Percentiles rank a stretch among this genome's conserved stretches.
Evolutionary conservation across 768 basidiomycete species (phyloP).

Genomic region (Cystobasidium tubakii): DNA sequence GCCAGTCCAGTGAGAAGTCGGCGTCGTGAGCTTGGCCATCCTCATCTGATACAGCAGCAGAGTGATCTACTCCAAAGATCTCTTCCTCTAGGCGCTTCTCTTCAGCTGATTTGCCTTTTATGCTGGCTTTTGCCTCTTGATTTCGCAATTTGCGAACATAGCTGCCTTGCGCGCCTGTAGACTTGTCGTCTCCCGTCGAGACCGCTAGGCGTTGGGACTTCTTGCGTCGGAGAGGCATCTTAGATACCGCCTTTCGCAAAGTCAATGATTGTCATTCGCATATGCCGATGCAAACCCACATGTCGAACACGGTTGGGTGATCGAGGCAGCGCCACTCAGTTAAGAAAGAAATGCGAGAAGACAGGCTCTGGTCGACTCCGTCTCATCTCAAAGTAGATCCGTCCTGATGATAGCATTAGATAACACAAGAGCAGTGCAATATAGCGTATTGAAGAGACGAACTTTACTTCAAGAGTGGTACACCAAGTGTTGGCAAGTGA

Average conservation of each 20-base stretch:
- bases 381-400: no score
- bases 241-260: neutral
- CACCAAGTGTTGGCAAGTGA: no score
- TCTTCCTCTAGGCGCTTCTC: constrained; percentile 32
- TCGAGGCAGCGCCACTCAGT: no score
- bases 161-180: neutral
- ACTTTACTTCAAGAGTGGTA: no score
- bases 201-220: constrained; percentile 9
- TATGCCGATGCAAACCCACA: no score
- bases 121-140: neutral
- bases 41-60: neutral
- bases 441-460: no score
- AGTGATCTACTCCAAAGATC: constrained; percentile 16
- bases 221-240: neutral
- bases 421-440: no score
- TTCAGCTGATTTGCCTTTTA: constrained; percentile 7
- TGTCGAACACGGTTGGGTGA: no score
- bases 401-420: no score
- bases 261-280: no score
- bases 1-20: constrained; percentile 9
- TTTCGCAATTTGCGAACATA: constrained; percentile 25
- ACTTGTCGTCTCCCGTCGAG: constrained; percentile 21
- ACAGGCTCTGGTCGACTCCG: no score
- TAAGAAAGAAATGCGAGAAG: no score
- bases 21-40: neutral